Evolutionary conservation across 257 asterid species (phyloP), one percentile per base, ranked within the genome.

Genomic region (Plantago major): DNA sequence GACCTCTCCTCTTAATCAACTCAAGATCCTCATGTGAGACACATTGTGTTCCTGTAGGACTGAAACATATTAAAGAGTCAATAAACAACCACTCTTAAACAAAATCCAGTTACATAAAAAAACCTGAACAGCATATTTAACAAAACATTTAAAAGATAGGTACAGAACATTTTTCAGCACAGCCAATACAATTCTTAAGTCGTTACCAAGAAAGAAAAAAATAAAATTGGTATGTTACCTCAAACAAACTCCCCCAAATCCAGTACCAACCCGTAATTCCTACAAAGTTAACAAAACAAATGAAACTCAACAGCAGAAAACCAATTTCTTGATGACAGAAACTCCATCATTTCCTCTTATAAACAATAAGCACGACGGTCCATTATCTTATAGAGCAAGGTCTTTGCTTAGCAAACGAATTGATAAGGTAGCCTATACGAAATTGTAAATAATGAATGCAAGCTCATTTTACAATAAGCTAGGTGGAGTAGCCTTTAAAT

Each of bases 11-110:
- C 52, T 82, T 82, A 56, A 92, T 84, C 59, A 92, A 74, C 46
- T 65, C 81, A 70, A 65, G 88, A 75, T 92, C 99, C 75, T 87
- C 96, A 61, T 81, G 84, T 53, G 99, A 92, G 74, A 92, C 89
- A 38, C 99, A 92, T 63, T 84, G 96, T 43, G 83, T 71, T 60
- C 99, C 99, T 66, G 87, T 79, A 26, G 99, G 99, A 71, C 99
- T 89, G 80, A 51, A 72, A 75, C 68, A 68, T 52, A 54, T 15
- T 15, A 62, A 26, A 44, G 16, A 48, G 54, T 33, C 44, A 16
- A 71, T 33, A 28, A 63, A 48, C 33, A 61, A 66, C 28, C 63
- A 44, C 46, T 43, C 55, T 19, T 42, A 58, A 28, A 15, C 33
- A 44, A 30, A 46, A 13, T 42, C 16, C 26, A 1, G 59, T 55